A percentile compares a stretch with the other conserved stretches of the same genome.
Evolutionary conservation across 2,329 filamentous ascomycete species (phyloP).

Genomic region (Thelonectria rubi): DNA sequence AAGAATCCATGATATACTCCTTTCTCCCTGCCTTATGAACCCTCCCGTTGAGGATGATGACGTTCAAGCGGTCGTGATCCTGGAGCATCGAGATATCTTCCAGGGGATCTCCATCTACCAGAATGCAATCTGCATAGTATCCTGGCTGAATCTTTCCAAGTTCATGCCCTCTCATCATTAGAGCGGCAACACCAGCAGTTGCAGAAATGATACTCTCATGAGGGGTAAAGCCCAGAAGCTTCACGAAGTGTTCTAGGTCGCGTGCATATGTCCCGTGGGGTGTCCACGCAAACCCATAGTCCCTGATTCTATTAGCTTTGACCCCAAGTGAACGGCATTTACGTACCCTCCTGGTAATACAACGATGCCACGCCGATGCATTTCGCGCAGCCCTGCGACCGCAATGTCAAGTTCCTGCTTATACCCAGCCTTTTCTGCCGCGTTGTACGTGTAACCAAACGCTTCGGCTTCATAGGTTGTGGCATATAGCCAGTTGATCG

Average conservation of each 20-base stretch:
- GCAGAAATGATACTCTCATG: slow-evolving; percentile 21
- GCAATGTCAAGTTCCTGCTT: slow-evolving; percentile 21
- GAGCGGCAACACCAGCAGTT: slow-evolving; percentile 13
- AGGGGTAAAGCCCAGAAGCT: slow-evolving; percentile 19
- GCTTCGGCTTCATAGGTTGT: slow-evolving; percentile 27
- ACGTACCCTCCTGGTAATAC: slow-evolving; percentile 26
- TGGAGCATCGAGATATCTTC: too few relatives aligned
- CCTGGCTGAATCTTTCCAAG: too few relatives aligned
- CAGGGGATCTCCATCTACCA: too few relatives aligned
- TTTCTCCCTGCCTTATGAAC: too few relatives aligned
- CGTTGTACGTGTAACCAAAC: slow-evolving; percentile 21
- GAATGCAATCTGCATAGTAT: too few relatives aligned
- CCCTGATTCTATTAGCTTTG: slow-evolving; percentile 17
- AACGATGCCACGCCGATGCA: slow-evolving; percentile 26
- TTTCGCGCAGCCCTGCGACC: slow-evolving; percentile 23
- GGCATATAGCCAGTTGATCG: slow-evolving; percentile 28
- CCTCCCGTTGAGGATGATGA: too few relatives aligned
- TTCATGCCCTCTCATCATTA: too few relatives aligned
- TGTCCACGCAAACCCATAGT: slow-evolving; percentile 23
- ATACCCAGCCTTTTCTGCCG: slow-evolving; percentile 23
- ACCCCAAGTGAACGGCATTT: not conserved
- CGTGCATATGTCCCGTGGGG: slow-evolving; percentile 25
- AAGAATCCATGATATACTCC: too few relatives aligned
- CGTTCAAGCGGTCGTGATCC: too few relatives aligned
- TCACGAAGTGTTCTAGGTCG: slow-evolving; percentile 33